A percentile compares a stretch with the other conserved stretches of the same genome.
phyloP scores from a whole-genome alignment of 441 rosid species.

The Kokia cookei region DNA sequence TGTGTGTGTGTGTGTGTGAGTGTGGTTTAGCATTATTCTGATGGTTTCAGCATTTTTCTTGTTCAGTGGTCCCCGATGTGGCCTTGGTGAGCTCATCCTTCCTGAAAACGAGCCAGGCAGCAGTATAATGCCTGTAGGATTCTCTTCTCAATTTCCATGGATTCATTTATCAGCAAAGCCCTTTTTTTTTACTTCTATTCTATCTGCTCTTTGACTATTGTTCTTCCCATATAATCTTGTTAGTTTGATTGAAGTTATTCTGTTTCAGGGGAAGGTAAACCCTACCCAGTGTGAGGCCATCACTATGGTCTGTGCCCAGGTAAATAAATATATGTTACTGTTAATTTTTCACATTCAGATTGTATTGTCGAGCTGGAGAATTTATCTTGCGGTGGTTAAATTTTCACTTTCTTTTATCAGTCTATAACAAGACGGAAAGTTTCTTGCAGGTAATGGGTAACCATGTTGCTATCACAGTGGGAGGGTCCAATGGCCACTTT shows the following conservation, averaged over 20 bases:
- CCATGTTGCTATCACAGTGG: conserved; percentile 83
- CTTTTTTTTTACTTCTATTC: background rate
- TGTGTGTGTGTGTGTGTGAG: background rate
- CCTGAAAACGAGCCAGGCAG: conserved; percentile 99
- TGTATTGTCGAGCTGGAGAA: background rate
- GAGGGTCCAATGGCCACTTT: conserved; percentile 95
- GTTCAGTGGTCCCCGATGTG: conserved; percentile 92
- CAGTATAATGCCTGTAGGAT: conserved; percentile 89
- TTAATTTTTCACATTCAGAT: conserved; percentile 5
- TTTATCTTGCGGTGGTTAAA: background rate
- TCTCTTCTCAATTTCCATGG: conserved; percentile 6
- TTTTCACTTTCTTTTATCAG: background rate
- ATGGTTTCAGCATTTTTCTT: conserved; percentile 21
- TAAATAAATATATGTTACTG: conserved; percentile 23
- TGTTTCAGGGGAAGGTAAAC: conserved; percentile 90
- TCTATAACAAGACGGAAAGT: background rate
- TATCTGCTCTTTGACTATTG: background rate
- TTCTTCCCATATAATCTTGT: background rate
- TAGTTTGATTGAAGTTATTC: conserved; percentile 3
- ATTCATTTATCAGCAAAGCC: background rate
- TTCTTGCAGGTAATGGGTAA: conserved; percentile 82
- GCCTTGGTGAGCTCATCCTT: conserved; percentile 96
- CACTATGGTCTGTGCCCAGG: conserved; percentile 98
- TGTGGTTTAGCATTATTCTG: conserved; percentile 12
- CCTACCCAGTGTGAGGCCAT: conserved; percentile 99